Conservation (phyloP, 768 basidiomycete genomes). For the Wakefieldia striispora region DNA sequence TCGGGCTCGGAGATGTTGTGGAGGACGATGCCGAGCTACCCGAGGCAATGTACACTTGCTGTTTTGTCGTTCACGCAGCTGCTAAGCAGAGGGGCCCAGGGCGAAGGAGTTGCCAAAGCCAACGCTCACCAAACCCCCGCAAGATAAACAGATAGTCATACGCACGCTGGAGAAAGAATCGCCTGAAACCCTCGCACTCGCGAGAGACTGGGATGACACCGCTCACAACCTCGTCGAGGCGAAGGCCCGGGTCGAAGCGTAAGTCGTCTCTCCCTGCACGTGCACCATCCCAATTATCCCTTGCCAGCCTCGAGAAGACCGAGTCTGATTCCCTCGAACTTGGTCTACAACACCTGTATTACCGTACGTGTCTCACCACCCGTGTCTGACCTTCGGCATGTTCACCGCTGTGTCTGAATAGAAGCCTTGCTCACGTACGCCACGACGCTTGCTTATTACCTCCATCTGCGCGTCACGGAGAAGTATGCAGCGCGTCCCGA, state of each 20-base stretch:
- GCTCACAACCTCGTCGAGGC: constrained; percentile 50
- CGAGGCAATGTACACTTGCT: constrained; percentile 27
- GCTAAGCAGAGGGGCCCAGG: constrained; percentile 16
- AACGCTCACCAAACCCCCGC: constrained; percentile 34
- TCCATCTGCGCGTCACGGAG: constrained; percentile 74
- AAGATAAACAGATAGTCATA: constrained; percentile 58
- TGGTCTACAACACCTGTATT: constrained; percentile 81
- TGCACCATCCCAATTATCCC: neutral
- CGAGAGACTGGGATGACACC: constrained; percentile 81
- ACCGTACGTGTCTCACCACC: constrained; percentile 59
- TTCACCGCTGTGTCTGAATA: constrained; percentile 31
- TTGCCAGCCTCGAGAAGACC: constrained; percentile 46
- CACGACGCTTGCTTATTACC: constrained; percentile 88
- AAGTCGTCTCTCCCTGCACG: constrained; percentile 16
- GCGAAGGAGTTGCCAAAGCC: constrained; percentile 7
- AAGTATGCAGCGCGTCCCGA: constrained; percentile 62
- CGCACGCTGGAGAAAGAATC: constrained; percentile 71
- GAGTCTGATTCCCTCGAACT: constrained; percentile 53
- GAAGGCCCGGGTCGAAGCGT: constrained; percentile 56
- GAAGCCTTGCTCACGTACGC: constrained; percentile 90
- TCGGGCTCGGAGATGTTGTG: constrained; percentile 68
- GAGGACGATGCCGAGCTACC: constrained; percentile 33
- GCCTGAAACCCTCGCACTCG: constrained; percentile 77
- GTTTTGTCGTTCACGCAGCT: neutral
- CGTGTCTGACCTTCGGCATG: neutral